Conservation (phyloP, 2,329 filamentous ascomycete species). For the Penicillium sp. region DNA sequence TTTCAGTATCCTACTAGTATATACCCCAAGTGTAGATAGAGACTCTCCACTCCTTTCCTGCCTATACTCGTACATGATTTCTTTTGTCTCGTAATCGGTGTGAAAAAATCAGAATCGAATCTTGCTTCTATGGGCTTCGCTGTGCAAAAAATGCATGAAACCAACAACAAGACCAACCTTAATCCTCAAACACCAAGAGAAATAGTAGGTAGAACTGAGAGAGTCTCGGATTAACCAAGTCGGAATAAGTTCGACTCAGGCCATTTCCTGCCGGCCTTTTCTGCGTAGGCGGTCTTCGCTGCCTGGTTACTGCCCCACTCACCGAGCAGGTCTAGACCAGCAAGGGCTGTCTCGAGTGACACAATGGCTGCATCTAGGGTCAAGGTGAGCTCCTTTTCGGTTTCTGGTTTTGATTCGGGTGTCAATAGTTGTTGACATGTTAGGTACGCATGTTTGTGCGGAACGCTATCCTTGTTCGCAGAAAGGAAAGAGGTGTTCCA, state of each 20-base stretch:
- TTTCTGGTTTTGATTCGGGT: constrained; percentile 58
- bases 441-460: constrained; percentile 68
- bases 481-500: constrained; percentile 70
- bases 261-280: constrained; percentile 48
- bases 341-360: constrained; percentile 62
- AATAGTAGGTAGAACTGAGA: background rate
- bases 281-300: constrained; percentile 55
- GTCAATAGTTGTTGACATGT: constrained; percentile 64
- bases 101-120: background rate
- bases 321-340: constrained; percentile 57
- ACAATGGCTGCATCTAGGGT: constrained; percentile 58
- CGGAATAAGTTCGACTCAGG: constrained; percentile 45
- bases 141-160: background rate
- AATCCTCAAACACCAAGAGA: constrained; percentile 6
- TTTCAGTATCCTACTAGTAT: background rate
- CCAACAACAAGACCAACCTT: constrained; percentile 8
- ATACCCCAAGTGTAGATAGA: background rate
- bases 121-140: constrained; percentile 14
- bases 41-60: background rate
- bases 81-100: background rate
- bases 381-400: constrained; percentile 67
- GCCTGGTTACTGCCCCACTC: constrained; percentile 57
- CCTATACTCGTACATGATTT: constrained; percentile 14
- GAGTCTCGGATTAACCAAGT: constrained; percentile 24
- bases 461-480: constrained; percentile 65